These are phyloP conservation scores for Quercus tomentella DNA, from an alignment of 331 rosid genomes.

Conservation along the genomic window DNA sequence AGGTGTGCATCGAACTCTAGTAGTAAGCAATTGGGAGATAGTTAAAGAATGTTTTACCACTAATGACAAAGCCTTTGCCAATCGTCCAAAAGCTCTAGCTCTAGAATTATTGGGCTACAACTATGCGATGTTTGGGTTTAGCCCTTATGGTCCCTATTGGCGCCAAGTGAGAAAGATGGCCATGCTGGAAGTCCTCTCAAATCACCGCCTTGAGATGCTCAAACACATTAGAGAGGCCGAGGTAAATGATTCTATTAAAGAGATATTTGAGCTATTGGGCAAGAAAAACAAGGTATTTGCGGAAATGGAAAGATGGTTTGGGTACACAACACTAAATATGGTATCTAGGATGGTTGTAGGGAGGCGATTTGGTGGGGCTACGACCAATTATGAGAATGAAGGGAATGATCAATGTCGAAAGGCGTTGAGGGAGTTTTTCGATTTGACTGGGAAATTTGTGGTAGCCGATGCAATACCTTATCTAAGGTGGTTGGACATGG, in stretches of 20 bases:
- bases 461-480: conserved; percentile 33
- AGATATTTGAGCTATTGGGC: background rate
- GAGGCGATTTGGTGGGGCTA: background rate
- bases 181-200: background rate
- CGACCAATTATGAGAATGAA: background rate
- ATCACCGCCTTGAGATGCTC: background rate
- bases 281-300: background rate
- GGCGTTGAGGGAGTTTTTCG: conserved; percentile 3
- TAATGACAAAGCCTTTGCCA: conserved; percentile 5
- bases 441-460: conserved; percentile 1
- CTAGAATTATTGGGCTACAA: background rate
- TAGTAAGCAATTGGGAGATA: conserved; percentile 6
- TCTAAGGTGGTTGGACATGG: conserved; percentile 37
- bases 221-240: background rate
- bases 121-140: conserved; percentile 5
- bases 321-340: background rate
- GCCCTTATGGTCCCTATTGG: conserved; percentile 19
- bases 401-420: background rate
- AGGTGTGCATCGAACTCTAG: background rate
- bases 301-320: conserved; percentile 4
- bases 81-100: background rate
- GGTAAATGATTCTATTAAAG: background rate
- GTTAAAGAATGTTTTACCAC: conserved; percentile 16
- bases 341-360: background rate
- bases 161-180: conserved; percentile 15